phyloP scores from a whole-genome alignment of 2,329 filamentous ascomycete genomes.

The Hymenoscyphus salicellus region DNA sequence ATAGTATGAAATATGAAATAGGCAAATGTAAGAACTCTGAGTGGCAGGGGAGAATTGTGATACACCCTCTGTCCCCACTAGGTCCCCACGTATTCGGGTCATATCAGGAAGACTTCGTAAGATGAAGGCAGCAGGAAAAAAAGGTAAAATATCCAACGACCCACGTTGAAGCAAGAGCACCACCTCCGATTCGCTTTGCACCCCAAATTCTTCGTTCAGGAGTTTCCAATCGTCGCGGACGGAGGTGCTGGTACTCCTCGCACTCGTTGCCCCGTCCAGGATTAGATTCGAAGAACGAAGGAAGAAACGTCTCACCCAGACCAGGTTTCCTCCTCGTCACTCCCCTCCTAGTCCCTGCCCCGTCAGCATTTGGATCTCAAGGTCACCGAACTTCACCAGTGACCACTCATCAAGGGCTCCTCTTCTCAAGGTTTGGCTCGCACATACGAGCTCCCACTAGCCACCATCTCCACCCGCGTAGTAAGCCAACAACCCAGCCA shows the following conservation, averaged over 20 bases:
- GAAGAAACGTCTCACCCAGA: slow-evolving; percentile 1
- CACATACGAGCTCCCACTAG: not conserved
- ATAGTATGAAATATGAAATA: no score
- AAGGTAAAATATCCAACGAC: no score
- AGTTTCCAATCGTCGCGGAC: not conserved
- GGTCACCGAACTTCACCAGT: no score
- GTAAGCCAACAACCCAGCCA: not conserved
- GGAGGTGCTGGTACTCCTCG: not conserved
- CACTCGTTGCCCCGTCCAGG: not conserved
- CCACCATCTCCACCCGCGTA: not conserved
- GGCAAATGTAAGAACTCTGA: no score
- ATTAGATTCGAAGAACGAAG: not conserved
- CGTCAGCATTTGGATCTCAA: no score
- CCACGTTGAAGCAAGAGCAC: no score
- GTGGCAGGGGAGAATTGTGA: not conserved
- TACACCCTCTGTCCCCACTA: not conserved
- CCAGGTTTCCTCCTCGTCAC: not conserved
- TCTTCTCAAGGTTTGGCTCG: not conserved
- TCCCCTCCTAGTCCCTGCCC: no score
- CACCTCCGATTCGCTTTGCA: no score
- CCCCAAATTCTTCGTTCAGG: no score
- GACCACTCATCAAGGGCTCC: not conserved
- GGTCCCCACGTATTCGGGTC: not conserved
- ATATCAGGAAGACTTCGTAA: not conserved
- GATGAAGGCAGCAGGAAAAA: no score